These are phyloP conservation scores for Penicillium sp. DNA, from an alignment of 2,329 filamentous ascomycete genomes.

Conservation along the genomic window DNA sequence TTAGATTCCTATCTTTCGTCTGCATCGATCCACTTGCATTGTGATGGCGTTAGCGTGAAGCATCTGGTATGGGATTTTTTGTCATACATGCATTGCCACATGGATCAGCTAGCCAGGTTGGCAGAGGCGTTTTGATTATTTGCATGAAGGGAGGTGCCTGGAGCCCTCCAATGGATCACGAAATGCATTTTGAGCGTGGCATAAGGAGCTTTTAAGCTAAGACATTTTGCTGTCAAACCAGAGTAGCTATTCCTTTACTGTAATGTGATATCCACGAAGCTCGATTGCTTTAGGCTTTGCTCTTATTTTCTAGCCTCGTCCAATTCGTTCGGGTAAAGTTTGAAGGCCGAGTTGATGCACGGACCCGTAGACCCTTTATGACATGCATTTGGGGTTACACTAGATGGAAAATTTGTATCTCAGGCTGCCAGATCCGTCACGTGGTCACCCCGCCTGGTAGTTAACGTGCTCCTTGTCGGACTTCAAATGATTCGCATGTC, in stretches of 20 bases:
- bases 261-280: constrained; percentile 2
- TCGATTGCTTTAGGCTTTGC: not conserved
- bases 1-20: constrained; percentile 15
- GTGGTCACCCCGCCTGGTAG: not conserved
- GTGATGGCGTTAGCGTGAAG: constrained; percentile 20
- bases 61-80: constrained; percentile 12
- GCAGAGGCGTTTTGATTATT: constrained; percentile 21
- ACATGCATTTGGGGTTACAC: not conserved
- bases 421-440: not conserved
- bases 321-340: not conserved
- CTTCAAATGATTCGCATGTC: not conserved
- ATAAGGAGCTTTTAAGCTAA: constrained; percentile 4
- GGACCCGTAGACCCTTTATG: not conserved
- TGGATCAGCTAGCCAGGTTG: constrained; percentile 5
- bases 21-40: constrained; percentile 25
- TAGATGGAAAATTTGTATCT: not conserved
- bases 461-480: not conserved
- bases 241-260: not conserved
- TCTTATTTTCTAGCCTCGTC: not conserved
- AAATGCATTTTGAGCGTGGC: constrained; percentile 16
- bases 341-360: not conserved
- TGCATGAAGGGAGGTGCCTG: constrained; percentile 22
- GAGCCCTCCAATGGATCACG: constrained; percentile 19
- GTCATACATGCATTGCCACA: constrained; percentile 15
- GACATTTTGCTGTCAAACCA: constrained; percentile 2